These are phyloP conservation scores for Thraustochytrium striatum DNA, from an alignment of 352 stramenopile genomes.

Conservation along the genomic window DNA sequence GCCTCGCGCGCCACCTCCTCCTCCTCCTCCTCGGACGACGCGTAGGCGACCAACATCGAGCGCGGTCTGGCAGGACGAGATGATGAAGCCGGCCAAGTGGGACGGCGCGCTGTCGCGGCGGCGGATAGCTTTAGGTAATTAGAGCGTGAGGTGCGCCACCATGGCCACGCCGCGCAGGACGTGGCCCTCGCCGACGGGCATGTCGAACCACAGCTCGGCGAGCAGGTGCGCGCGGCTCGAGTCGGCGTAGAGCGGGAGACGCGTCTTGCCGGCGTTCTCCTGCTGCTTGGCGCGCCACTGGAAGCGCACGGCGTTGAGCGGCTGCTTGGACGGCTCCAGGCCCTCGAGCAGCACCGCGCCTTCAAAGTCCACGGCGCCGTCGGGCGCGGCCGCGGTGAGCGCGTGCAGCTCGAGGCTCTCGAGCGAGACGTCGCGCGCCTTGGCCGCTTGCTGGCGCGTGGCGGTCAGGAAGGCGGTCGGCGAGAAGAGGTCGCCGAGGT, in stretches of 20 bases:
- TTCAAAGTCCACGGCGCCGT: background rate
- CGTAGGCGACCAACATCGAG: no score
- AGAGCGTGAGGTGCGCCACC: slow-evolving; percentile 24
- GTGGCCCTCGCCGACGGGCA: background rate
- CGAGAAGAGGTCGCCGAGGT: slow-evolving; percentile 84
- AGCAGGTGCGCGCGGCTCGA: background rate
- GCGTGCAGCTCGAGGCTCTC: slow-evolving; percentile 51
- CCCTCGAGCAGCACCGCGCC: slow-evolving; percentile 7
- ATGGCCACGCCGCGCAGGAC: slow-evolving; percentile 28
- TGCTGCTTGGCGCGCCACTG: background rate
- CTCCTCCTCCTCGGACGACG: no score
- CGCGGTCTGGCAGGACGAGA: no score
- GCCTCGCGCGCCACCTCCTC: no score
- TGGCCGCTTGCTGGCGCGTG: slow-evolving; percentile 77
- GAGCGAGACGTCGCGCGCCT: slow-evolving; percentile 53
- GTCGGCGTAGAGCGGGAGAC: slow-evolving; percentile 26
- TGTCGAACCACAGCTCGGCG: background rate
- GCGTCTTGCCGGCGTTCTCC: no score
- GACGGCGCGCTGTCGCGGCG: no score
- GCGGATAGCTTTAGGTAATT: no score
- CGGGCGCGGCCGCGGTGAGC: background rate
- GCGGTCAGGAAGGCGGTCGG: slow-evolving; percentile 86
- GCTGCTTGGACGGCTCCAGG: no score
- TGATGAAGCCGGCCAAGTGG: no score
- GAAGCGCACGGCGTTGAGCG: no score